A percentile compares a stretch with the other conserved stretches of the same genome.
Evolutionary conservation across 345 rosid species (phyloP).

Genomic region (Lumnitzera littorea): DNA sequence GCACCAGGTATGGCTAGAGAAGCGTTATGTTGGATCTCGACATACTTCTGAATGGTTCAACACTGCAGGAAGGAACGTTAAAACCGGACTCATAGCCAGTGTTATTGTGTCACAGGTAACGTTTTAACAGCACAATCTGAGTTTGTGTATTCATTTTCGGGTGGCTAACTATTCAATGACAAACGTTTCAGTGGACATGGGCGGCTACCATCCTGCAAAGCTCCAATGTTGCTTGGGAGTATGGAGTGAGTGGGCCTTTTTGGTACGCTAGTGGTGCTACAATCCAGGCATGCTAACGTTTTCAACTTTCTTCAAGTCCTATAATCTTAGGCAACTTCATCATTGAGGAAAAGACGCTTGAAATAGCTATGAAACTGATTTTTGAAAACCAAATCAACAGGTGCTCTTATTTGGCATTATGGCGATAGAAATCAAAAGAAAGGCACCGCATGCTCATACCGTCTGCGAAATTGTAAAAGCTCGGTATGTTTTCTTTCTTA

Average conservation of each 20-base stretch:
- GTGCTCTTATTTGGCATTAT: slow-evolving; percentile 83
- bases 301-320: too few species aligned
- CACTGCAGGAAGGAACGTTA: slow-evolving; percentile 93
- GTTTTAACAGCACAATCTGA: not conserved
- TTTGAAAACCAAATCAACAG: slow-evolving; percentile 18
- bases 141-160: not conserved
- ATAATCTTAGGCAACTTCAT: too few species aligned
- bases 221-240: slow-evolving; percentile 93
- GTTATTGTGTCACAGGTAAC: slow-evolving; percentile 85
- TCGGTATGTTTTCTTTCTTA: slow-evolving; percentile 36
- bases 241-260: slow-evolving; percentile 92
- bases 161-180: not conserved
- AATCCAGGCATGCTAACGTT: slow-evolving; percentile 48
- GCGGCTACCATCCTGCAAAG: slow-evolving; percentile 97
- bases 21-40: slow-evolving; percentile 70
- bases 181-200: slow-evolving; percentile 74
- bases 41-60: slow-evolving; percentile 98
- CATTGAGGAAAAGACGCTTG: too few species aligned
- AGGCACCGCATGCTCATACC: slow-evolving; percentile 92
- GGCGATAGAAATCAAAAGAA: slow-evolving; percentile 95
- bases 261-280: slow-evolving; percentile 99
- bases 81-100: slow-evolving; percentile 91
- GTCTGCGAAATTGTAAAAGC: slow-evolving; percentile 92
- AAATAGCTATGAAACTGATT: too few species aligned
- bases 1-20: slow-evolving; percentile 81